Evolutionary conservation across 2,329 filamentous ascomycete genomes (phyloP), one percentile per base, ranked within the genome.

Genomic region (Apiospora hydei): DNA sequence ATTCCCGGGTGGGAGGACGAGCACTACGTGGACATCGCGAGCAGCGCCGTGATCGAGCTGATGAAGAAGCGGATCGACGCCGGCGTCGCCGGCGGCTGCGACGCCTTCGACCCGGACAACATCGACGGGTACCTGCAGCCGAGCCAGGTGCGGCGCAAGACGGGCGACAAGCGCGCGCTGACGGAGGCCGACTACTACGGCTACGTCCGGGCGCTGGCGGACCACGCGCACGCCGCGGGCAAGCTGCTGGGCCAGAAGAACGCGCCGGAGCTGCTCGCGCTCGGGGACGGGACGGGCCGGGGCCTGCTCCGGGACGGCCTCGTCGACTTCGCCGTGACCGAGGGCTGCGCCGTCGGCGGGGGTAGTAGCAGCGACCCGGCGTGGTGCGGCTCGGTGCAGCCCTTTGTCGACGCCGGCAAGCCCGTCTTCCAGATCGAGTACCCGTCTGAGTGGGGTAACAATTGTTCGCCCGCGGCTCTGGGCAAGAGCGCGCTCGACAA

Each of bases 391-490:
- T 4, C 18, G 18, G 46, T 30, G 46, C 6, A 43, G 30, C 21
- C 44, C 44, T 71, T 67, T 38, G 46, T 43, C 13, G 26, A 46
- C 18, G 14, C 16, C 41, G 64, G 61, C 44, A 67, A 67, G 44
- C 38, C 70, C 10, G 70, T 71, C 21, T 64, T 71, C n/a, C 70
- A 71, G 46, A 71, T 71, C 61, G 70, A 71, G 61, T 71, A 71
- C 44, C 70, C 70, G 26, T 18, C 41, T 21, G 61, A 71, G 26
- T 64, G 66, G 44, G 16, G 30, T 30, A n/a, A 46, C 21, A n/a
- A 53, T 21, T 71, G 70, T 34, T 34, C 57, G 26, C 18, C 61
- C 43, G 21, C n/a, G 16, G 26, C 41, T 16, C 41, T 64, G 10
- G 26, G 43, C 30, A n/a, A 2, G n/a, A 26, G 30, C 3, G 44